phyloP scores from a whole-genome alignment of 257 asterid species.

The Capsicum chinense region DNA sequence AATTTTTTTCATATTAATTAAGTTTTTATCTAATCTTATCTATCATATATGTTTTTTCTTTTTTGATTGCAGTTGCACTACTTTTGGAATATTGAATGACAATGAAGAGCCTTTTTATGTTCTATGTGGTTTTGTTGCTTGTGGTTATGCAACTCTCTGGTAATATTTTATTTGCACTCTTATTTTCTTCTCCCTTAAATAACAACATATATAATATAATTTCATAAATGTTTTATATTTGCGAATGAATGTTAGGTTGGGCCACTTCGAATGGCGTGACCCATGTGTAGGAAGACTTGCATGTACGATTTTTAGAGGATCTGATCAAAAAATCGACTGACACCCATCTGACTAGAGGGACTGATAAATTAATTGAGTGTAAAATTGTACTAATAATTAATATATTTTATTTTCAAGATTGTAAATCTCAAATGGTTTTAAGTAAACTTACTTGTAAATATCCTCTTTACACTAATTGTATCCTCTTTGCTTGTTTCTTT shows the following conservation, averaged over 20 bases:
- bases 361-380: too few species aligned
- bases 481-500: too few species aligned
- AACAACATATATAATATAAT: neutral
- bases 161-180: neutral
- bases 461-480: too few species aligned
- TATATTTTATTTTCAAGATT: too few species aligned
- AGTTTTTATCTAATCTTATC: neutral
- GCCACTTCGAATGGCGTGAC: too few species aligned
- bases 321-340: too few species aligned
- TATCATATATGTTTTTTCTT: neutral
- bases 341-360: too few species aligned
- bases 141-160: neutral
- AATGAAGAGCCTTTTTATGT: conserved; percentile 18
- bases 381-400: too few species aligned
- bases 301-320: too few species aligned
- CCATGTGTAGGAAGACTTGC: too few species aligned
- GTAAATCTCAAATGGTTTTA: too few species aligned
- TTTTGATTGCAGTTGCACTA: conserved; percentile 18
- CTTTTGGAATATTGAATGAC: neutral
- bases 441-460: too few species aligned
- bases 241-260: neutral
- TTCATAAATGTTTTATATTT: neutral
- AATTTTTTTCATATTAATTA: neutral
- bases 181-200: neutral
- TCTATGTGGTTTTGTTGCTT: neutral